Percentiles rank a stretch among this genome's conserved stretches.
phyloP scores from a whole-genome alignment of 2,329 filamentous ascomycete species.

The Microdochium bolleyi region DNA sequence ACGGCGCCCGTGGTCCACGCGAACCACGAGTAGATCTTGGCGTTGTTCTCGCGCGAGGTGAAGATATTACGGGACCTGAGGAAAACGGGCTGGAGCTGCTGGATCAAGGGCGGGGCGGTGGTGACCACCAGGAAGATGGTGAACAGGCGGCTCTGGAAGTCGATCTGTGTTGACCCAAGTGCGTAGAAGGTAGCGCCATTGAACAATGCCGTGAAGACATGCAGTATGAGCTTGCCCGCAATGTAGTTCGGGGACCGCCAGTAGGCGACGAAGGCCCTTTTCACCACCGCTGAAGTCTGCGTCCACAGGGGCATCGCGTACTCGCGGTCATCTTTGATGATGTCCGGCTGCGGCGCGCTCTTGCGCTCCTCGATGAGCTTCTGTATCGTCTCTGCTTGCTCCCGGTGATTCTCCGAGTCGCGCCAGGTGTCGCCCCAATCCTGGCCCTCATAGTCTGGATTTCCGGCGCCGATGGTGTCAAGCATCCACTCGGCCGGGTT shows the following conservation, averaged over 20 bases:
- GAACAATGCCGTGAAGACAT: conserved; percentile 57
- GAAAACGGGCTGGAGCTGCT: conserved; percentile 69
- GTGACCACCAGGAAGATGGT: conserved; percentile 65
- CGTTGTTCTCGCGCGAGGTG: conserved; percentile 63
- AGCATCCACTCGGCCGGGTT: conserved; percentile 51
- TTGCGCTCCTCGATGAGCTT: conserved; percentile 39
- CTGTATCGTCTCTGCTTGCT: conserved; percentile 41
- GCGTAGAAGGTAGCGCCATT: conserved; percentile 66
- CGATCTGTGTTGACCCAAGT: conserved; percentile 45
- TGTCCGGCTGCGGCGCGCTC: conserved; percentile 23
- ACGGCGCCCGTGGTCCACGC: conserved; percentile 61
- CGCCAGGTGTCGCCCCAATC: conserved; percentile 59
- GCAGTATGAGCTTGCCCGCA: conserved; percentile 53
- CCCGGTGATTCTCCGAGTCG: conserved; percentile 37
- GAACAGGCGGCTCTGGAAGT: conserved; percentile 66
- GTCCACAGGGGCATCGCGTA: conserved; percentile 52
- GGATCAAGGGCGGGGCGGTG: conserved; percentile 57
- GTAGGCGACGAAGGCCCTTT: conserved; percentile 52
- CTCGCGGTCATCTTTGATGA: conserved; percentile 44
- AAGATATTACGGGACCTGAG: conserved; percentile 60
- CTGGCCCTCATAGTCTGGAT: conserved; percentile 49
- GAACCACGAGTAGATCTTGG: conserved; percentile 73
- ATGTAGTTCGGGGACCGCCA: conserved; percentile 60
- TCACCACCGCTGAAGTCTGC: conserved; percentile 46
- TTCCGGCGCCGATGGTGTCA: conserved; percentile 52